Evolutionary conservation across 2,329 filamentous ascomycete species (phyloP).

Genomic region (Cladophialophora psammophila): DNA sequence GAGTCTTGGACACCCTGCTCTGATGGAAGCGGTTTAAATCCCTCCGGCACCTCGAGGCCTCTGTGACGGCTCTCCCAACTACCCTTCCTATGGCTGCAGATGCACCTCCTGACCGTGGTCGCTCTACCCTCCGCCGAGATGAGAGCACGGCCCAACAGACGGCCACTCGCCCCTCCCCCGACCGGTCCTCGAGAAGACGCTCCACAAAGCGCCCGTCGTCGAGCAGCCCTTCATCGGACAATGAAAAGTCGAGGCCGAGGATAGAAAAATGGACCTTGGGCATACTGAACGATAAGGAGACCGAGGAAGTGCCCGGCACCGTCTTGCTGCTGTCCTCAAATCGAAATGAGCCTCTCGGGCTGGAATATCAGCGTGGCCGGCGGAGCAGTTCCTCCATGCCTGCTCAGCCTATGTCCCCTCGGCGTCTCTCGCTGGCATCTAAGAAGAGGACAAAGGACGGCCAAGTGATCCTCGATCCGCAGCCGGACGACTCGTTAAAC

Average conservation of each 20-base stretch:
- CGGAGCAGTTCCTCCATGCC: conserved; percentile 57
- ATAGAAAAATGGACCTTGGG: conserved; percentile 68
- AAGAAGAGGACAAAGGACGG: conserved; percentile 84
- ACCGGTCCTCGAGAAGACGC: background rate
- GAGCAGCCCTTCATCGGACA: conserved; percentile 13
- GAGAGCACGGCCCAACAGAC: conserved; percentile 7
- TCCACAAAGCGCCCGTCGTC: conserved; percentile 10
- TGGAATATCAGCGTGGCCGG: conserved; percentile 66
- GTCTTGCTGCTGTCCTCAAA: conserved; percentile 67
- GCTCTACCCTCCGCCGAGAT: conserved; percentile 20
- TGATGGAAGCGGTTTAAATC: background rate
- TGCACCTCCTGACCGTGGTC: conserved; percentile 8
- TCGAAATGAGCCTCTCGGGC: conserved; percentile 68
- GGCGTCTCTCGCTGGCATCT: conserved; percentile 47
- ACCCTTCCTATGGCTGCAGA: conserved; percentile 14
- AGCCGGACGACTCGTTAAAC: conserved; percentile 88
- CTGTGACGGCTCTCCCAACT: background rate
- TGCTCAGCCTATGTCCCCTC: conserved; percentile 49
- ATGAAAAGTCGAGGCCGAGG: conserved; percentile 23
- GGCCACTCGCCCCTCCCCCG: conserved; percentile 1
- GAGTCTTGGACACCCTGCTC: background rate
- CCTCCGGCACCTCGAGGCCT: background rate
- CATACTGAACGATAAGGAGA: conserved; percentile 80
- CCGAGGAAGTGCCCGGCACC: conserved; percentile 83
- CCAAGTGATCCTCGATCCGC: conserved; percentile 84